phyloP scores from a whole-genome alignment of 495 filamentous ascomycete species.

The Hypoxylon perforatum region DNA sequence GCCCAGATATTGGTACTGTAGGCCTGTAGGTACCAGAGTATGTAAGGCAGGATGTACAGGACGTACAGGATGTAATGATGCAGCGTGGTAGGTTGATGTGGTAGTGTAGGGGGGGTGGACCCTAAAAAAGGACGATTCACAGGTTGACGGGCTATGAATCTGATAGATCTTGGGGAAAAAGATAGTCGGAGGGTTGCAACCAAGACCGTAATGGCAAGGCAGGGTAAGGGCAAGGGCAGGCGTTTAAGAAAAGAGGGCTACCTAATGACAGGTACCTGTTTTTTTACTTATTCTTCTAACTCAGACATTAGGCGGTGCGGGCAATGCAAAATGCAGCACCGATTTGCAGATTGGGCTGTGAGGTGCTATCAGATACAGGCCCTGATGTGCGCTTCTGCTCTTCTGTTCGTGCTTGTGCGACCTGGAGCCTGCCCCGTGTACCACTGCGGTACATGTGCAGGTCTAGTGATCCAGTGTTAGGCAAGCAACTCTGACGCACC shows the following conservation, averaged over 20 bases:
- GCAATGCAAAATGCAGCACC: conserved; percentile 32
- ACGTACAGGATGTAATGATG: not conserved
- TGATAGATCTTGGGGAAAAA: conserved; percentile 43
- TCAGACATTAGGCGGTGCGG: conserved; percentile 20
- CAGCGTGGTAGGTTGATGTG: not conserved
- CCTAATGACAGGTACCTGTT: conserved; percentile 6
- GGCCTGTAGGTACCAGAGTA: not conserved
- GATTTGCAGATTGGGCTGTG: conserved; percentile 28
- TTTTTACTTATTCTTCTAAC: conserved; percentile 1
- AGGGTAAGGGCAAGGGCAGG: not conserved
- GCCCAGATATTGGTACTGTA: not conserved
- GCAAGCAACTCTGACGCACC: conserved; percentile 22
- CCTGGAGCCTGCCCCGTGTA: conserved; percentile 16
- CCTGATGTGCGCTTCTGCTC: conserved; percentile 32
- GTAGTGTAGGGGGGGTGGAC: conserved; percentile 28
- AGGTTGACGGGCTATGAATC: conserved; percentile 32
- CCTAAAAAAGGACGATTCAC: conserved; percentile 32
- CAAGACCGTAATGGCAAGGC: conserved; percentile 24
- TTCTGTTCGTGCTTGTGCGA: conserved; percentile 40
- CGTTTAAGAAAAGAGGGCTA: conserved; percentile 9
- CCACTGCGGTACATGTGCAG: conserved; percentile 32
- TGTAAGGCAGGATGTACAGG: not conserved
- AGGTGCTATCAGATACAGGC: conserved; percentile 43
- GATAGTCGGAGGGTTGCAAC: conserved; percentile 37
- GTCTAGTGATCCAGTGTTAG: conserved; percentile 10